phyloP scores from a whole-genome alignment of 2,329 filamentous ascomycete species.

The Emmonsia crescens region DNA sequence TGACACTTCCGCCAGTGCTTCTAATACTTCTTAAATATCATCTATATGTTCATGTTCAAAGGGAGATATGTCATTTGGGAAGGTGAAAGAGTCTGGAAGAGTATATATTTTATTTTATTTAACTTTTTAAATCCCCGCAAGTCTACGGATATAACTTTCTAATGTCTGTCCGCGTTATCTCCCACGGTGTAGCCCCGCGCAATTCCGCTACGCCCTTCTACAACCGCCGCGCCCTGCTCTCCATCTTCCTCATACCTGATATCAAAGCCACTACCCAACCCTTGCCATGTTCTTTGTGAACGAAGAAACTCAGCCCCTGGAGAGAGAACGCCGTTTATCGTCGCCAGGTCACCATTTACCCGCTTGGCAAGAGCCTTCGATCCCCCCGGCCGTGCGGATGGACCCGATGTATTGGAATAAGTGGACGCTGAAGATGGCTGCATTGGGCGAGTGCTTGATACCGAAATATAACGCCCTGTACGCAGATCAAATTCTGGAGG shows the following conservation, averaged over 20 bases:
- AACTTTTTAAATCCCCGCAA: neutral
- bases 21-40: too few relatives aligned
- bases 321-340: slow-evolving; percentile 76
- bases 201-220: slow-evolving; percentile 78
- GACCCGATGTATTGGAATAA: slow-evolving; percentile 17
- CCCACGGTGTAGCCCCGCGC: slow-evolving; percentile 80
- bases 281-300: slow-evolving; percentile 79
- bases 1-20: neutral
- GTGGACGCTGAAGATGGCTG: slow-evolving; percentile 24
- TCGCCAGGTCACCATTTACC: slow-evolving; percentile 60
- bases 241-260: slow-evolving; percentile 49
- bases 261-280: slow-evolving; percentile 75
- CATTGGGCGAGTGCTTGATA: slow-evolving; percentile 54
- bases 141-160: neutral
- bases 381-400: slow-evolving; percentile 17
- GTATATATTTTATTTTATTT: neutral
- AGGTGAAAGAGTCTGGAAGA: neutral
- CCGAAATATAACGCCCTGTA: slow-evolving; percentile 71
- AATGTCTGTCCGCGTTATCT: slow-evolving; percentile 35
- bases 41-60: too few relatives aligned
- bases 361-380: slow-evolving; percentile 52
- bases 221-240: slow-evolving; percentile 41
- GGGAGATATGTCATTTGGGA: neutral
- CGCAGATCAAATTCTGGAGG: slow-evolving; percentile 86
- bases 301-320: slow-evolving; percentile 82